Percentiles rank a stretch among this genome's conserved stretches.
Evolutionary conservation across 2,329 filamentous ascomycete species (phyloP).

Genomic region (Orbilia javanica): DNA sequence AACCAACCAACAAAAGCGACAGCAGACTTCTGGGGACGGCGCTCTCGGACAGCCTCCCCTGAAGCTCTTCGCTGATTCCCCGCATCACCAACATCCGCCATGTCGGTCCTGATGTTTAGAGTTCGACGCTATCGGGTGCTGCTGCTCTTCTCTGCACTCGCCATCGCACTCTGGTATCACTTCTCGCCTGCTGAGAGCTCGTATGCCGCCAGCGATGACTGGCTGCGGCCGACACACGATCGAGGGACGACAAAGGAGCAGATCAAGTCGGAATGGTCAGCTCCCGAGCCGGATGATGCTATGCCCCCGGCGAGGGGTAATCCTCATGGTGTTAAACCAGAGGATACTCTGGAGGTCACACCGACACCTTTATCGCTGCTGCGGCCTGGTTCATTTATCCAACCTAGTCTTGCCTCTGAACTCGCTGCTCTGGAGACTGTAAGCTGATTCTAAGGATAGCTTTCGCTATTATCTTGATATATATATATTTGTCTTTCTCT

Average conservation of each 20-base stretch:
- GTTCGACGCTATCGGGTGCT: constrained; percentile 53
- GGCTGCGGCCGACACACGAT: constrained; percentile 49
- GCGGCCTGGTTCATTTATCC: constrained; percentile 33
- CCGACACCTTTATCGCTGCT: constrained; percentile 42
- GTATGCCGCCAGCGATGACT: constrained; percentile 32
- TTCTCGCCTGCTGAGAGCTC: constrained; percentile 55
- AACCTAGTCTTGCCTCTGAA: constrained; percentile 15
- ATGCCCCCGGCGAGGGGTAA: constrained; percentile 54
- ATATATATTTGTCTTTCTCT: not conserved
- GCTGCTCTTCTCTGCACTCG: constrained; percentile 54
- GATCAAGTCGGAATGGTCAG: constrained; percentile 52
- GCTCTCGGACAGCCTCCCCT: constrained; percentile 26
- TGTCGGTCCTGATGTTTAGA: constrained; percentile 56
- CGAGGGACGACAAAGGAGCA: constrained; percentile 53
- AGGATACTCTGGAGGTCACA: constrained; percentile 19
- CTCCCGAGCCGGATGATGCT: constrained; percentile 54
- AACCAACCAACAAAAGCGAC: not conserved
- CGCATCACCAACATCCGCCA: not conserved
- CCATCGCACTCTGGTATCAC: constrained; percentile 53
- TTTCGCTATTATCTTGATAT: not conserved
- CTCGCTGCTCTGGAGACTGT: constrained; percentile 11
- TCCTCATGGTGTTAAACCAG: constrained; percentile 30
- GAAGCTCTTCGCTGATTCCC: not conserved
- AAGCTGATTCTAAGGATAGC: not conserved
- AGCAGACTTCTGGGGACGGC: constrained; percentile 18